Conservation (phyloP, 2,329 filamentous ascomycete genomes). For the Massarina eburnea region DNA sequence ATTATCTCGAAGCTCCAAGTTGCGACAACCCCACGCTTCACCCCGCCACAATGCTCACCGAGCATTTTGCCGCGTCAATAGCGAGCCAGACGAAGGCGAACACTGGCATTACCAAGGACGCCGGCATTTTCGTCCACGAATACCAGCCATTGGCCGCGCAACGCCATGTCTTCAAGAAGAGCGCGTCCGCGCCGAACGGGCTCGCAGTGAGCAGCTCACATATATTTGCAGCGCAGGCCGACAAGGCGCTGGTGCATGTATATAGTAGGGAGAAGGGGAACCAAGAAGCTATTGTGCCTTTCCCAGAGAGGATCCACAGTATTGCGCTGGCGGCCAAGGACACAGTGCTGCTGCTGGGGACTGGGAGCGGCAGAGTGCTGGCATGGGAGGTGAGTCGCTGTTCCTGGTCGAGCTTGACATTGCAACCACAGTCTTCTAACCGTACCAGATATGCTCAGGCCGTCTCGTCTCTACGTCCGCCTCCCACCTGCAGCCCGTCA, state of each 20-base stretch:
- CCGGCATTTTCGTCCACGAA: conserved; percentile 83
- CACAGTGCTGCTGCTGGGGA: conserved; percentile 74
- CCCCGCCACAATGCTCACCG: conserved; percentile 50
- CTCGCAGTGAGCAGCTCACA: conserved; percentile 80
- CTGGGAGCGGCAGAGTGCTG: conserved; percentile 80
- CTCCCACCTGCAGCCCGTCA: conserved; percentile 78
- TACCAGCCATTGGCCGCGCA: conserved; percentile 76
- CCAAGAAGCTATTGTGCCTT: conserved; percentile 85
- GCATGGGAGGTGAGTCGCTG: conserved; percentile 78
- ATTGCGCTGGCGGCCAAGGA: conserved; percentile 69
- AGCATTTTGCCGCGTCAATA: conserved; percentile 54
- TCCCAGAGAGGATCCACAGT: conserved; percentile 82
- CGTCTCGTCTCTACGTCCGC: conserved; percentile 74
- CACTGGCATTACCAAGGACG: conserved; percentile 66
- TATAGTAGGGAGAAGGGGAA: conserved; percentile 82
- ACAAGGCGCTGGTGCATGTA: conserved; percentile 90
- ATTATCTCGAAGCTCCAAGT: background rate
- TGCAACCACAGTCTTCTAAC: background rate
- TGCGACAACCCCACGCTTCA: background rate
- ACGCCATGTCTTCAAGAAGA: conserved; percentile 86
- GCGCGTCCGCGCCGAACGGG: conserved; percentile 74
- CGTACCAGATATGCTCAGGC: conserved; percentile 68
- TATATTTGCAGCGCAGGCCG: conserved; percentile 86
- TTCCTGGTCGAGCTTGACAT: conserved; percentile 17
- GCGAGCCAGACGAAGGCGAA: conserved; percentile 45